These are phyloP conservation scores for Oryza meridionalis DNA, from an alignment of 176 grass and related monocot species.

Conservation along the genomic window DNA sequence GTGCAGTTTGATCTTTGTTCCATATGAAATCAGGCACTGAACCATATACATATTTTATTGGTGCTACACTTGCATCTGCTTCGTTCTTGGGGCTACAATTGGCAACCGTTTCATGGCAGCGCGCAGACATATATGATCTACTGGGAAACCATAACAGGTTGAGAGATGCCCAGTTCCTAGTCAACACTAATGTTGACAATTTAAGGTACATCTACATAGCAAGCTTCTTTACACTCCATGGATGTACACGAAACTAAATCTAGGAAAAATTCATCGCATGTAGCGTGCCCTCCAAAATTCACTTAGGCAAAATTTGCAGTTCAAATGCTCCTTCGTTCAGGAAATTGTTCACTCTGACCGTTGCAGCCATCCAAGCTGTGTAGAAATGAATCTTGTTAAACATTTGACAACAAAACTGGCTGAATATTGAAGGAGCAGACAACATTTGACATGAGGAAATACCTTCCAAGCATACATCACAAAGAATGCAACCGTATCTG, in stretches of 20 bases:
- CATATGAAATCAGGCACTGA: neutral
- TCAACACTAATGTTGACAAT: neutral
- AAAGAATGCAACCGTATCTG: constrained; percentile 87
- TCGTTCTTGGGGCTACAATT: neutral
- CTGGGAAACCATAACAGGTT: constrained; percentile 2
- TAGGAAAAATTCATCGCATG: constrained; percentile 10
- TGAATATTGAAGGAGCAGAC: neutral
- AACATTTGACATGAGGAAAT: constrained; percentile 15
- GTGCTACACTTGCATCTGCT: neutral
- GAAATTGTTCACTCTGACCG: constrained; percentile 52
- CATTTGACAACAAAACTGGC: neutral
- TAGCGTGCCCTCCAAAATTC: neutral
- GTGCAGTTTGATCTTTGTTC: too few relatives aligned
- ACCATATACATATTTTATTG: constrained; percentile 13
- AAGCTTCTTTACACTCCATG: neutral
- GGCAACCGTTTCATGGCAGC: neutral
- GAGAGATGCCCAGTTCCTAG: constrained; percentile 25
- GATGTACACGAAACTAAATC: constrained; percentile 29
- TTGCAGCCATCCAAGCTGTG: constrained; percentile 91
- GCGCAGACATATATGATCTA: neutral
- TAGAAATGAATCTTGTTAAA: constrained; percentile 24
- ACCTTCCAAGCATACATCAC: constrained; percentile 98
- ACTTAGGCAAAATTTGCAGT: neutral
- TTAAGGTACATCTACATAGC: constrained; percentile 16
- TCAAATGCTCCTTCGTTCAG: neutral